Evolutionary conservation across 2,329 filamentous ascomycete genomes (phyloP), one percentile per base, ranked within the genome.

Genomic region (Cercospora nicotianae): DNA sequence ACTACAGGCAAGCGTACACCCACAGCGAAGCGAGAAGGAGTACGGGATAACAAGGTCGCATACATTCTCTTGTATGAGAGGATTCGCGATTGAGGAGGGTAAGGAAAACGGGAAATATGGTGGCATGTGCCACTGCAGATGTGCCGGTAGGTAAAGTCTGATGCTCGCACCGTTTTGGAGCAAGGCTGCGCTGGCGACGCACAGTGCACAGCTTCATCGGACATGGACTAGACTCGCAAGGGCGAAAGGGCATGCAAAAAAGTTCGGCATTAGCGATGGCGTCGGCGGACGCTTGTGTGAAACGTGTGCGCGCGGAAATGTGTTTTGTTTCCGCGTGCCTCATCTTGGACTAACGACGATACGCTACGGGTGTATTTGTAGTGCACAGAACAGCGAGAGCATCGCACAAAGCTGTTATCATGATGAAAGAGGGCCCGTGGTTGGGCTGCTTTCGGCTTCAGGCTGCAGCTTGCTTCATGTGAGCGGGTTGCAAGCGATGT

Each of bases 41-140:
- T 91, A 77, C 93, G 92, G 80, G 94, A 98, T 79, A 97, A 94
- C 85, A 97, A 96, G 85, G 94, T 97, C 67, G 95, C 95, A 3
- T 99, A 99, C 81, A 88, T 99, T 72, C 82, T 99, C 77, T 96
- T 99, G 82, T 99, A 99, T 80, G 91, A 97, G 82, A 48, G 63
- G 31, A 68, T 68, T 31, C 63, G 63, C 39, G 66, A 68, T 63
- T 68, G 66, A 68, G 2, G 16, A 33, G 7, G 48, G 18, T 33
- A 33, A 31, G 31, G 6, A 12, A 18, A 30, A 26, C 16, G 62
- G 13, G n/a, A 39, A 57, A 58, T 10, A 58, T 18, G 18, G 33
- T 58, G n/a, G n/a, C 60, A 51, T 57, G 62, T 16, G 45, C 18
- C 45, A 51, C 45, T 51, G 45, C 18, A 51, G 20, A 13, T 23